phyloP scores from a whole-genome alignment of 2,329 filamentous ascomycete genomes.

The Graphium sp. region DNA sequence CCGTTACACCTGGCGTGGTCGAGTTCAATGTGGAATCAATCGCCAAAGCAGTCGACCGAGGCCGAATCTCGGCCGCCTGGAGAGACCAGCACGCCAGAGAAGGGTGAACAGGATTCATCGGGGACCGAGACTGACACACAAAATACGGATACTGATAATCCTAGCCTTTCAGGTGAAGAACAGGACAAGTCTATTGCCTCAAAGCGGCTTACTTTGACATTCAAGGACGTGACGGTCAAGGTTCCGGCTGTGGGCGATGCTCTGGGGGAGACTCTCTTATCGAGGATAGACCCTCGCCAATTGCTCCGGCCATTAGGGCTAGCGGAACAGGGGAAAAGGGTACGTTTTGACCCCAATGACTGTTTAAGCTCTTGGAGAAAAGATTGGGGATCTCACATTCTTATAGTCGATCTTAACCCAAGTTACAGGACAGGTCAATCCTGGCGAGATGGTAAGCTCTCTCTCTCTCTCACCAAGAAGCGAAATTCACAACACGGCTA shows the following conservation, averaged over 20 bases:
- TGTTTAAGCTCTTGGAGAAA: not conserved
- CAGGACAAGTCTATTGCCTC: conserved; percentile 8
- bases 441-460: conserved; percentile 21
- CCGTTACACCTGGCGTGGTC: too few relatives aligned
- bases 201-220: conserved; percentile 9
- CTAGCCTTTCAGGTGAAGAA: too few relatives aligned
- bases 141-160: too few relatives aligned
- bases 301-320: conserved; percentile 4
- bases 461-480: too few relatives aligned
- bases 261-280: conserved; percentile 10
- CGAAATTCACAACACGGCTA: not conserved
- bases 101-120: too few relatives aligned
- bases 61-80: too few relatives aligned
- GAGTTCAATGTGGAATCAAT: too few relatives aligned
- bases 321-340: conserved; percentile 11
- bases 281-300: conserved; percentile 9
- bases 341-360: conserved; percentile 7
- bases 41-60: too few relatives aligned
- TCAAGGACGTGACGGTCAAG: conserved; percentile 8
- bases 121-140: too few relatives aligned
- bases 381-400: not conserved
- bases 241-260: conserved; percentile 8
- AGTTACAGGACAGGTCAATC: conserved; percentile 19
- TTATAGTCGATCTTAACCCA: conserved; percentile 19
- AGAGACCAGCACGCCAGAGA: too few relatives aligned